Percentiles rank a stretch among this genome's conserved stretches.
phyloP scores from a whole-genome alignment of 106 monocot genomes.

The Triglochin maritima region DNA sequence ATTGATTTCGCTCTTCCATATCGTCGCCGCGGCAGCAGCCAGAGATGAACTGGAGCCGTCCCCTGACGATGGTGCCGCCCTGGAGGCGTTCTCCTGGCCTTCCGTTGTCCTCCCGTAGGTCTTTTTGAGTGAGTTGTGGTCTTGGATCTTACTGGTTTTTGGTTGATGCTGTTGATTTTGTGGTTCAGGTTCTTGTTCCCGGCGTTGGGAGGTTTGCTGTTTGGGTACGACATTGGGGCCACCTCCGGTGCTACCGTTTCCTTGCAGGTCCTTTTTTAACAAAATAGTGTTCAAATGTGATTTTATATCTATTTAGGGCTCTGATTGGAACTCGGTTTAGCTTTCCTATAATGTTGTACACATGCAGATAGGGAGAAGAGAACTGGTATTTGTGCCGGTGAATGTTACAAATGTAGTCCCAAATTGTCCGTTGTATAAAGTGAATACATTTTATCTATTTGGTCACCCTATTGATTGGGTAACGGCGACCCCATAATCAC shows the following conservation, averaged over 20 bases:
- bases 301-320: background rate
- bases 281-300: background rate
- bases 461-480: background rate
- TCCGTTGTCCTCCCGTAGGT: conserved; percentile 65
- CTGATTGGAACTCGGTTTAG: background rate
- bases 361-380: no score
- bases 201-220: conserved; percentile 82
- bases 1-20: background rate
- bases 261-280: conserved; percentile 31
- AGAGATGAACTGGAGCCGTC: background rate
- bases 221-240: conserved; percentile 95
- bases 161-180: background rate
- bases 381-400: no score
- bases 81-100: conserved; percentile 42
- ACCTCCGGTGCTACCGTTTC: conserved; percentile 84
- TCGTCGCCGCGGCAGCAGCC: background rate
- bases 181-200: conserved; percentile 71
- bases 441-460: background rate
- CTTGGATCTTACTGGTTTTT: background rate
- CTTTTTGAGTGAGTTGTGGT: background rate
- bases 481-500: background rate
- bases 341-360: background rate
- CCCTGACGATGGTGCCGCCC: conserved; percentile 4
- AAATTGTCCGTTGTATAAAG: background rate
- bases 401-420: no score